Conservation (phyloP, 2,329 filamentous ascomycete genomes). For the Tolypocladium ophioglossoides region DNA sequence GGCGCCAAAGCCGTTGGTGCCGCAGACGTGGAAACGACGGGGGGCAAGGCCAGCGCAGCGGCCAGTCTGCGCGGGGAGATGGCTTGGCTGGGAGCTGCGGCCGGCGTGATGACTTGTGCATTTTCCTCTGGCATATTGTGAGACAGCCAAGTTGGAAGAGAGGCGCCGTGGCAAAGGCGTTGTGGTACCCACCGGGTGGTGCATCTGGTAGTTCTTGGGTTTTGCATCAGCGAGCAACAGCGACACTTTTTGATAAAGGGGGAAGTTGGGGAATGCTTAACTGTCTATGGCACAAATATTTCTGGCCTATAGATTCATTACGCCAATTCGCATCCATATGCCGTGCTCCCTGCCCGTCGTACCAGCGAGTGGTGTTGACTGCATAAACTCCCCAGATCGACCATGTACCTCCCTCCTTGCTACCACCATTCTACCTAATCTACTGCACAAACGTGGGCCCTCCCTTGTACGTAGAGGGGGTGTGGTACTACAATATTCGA, state of each 20-base stretch:
- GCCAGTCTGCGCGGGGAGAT: neutral
- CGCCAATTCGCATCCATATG: too few species aligned
- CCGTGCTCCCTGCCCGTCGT: too few species aligned
- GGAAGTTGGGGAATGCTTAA: neutral
- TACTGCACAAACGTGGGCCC: constrained; percentile 23
- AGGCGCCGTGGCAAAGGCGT: neutral
- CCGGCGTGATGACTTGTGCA: neutral
- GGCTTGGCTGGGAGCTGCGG: neutral
- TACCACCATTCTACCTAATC: constrained; percentile 4
- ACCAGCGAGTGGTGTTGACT: too few species aligned
- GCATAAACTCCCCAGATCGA: too few species aligned
- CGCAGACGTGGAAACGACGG: neutral
- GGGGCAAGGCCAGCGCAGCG: neutral
- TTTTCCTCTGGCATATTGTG: neutral
- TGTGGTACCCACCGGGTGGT: neutral
- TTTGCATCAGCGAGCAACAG: neutral
- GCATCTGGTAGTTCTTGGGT: too few species aligned
- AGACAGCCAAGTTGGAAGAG: neutral
- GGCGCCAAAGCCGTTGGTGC: neutral
- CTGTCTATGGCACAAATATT: neutral
- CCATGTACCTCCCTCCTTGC: too few species aligned
- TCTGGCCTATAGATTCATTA: neutral
- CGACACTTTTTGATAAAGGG: neutral
- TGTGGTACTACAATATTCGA: too few species aligned
- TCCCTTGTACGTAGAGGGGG: too few species aligned